Evolutionary conservation across 768 basidiomycete species (phyloP).

Genomic region (Lanmaoa pseudosensibilis): DNA sequence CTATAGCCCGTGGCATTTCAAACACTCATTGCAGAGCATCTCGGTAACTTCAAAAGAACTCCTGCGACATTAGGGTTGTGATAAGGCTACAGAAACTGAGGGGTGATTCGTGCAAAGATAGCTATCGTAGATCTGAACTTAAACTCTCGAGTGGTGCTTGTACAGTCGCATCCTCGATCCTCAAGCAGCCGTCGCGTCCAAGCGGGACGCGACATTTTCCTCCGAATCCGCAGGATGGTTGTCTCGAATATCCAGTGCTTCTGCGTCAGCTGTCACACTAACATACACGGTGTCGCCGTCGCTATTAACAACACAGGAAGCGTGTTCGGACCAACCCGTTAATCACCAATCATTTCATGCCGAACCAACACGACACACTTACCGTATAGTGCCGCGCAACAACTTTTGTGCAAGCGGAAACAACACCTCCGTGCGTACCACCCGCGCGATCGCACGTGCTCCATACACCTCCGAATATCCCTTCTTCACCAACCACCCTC

Average conservation of each 20-base stretch:
- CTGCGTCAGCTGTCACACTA: slow-evolving; percentile 43
- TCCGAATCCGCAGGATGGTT: slow-evolving; percentile 55
- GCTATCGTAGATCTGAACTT: not conserved
- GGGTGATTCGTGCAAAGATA: not conserved
- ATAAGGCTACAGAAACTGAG: not conserved
- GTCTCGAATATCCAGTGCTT: slow-evolving; percentile 54
- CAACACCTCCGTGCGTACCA: slow-evolving; percentile 78
- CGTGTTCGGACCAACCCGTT: not conserved
- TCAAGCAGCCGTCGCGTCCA: not conserved
- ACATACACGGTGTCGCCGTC: slow-evolving; percentile 68
- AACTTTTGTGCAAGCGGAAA: slow-evolving; percentile 82
- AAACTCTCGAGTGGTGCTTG: not conserved
- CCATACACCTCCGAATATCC: slow-evolving; percentile 88
- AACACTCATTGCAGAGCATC: too few species aligned
- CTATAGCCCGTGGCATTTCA: too few species aligned
- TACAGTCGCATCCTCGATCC: not conserved
- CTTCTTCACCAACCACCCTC: slow-evolving; percentile 66
- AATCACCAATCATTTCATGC: not conserved
- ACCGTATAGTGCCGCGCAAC: slow-evolving; percentile 78
- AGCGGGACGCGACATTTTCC: not conserved
- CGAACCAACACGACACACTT: slow-evolving; percentile 12
- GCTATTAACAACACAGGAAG: slow-evolving; percentile 25
- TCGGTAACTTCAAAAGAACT: not conserved
- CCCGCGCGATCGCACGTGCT: slow-evolving; percentile 83
- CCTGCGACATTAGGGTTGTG: too few species aligned